Evolutionary conservation across 2,329 filamentous ascomycete species (phyloP).

Genomic region (Byssochlamys sp.): DNA sequence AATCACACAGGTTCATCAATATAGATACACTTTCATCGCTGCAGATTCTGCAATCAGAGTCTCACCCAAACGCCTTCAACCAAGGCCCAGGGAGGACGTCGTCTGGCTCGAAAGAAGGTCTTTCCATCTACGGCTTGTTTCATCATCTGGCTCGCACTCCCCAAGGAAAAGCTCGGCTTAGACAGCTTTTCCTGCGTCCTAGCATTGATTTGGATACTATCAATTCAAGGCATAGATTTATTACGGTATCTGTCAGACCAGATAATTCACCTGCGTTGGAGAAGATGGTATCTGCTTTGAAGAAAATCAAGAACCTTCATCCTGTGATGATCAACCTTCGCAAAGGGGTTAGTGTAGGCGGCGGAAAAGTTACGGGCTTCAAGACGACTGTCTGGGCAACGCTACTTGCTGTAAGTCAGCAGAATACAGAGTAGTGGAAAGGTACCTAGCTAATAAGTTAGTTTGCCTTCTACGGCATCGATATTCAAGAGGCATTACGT

Average conservation of each 20-base stretch:
- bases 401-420: conserved; percentile 44
- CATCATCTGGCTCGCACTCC: conserved; percentile 63
- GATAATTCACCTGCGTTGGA: conserved; percentile 54
- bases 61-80: conserved; percentile 70
- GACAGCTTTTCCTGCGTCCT: conserved; percentile 74
- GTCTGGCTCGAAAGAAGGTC: conserved; percentile 63
- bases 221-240: conserved; percentile 58
- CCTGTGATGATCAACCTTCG: conserved; percentile 59
- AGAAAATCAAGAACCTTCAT: conserved; percentile 66
- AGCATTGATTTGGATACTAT: conserved; percentile 61
- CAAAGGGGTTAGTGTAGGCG: conserved; percentile 59
- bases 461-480: conserved; percentile 63
- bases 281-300: conserved; percentile 52
- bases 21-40: conserved; percentile 69
- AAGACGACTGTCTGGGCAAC: conserved; percentile 62
- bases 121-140: conserved; percentile 78
- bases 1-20: conserved; percentile 63
- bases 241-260: conserved; percentile 55
- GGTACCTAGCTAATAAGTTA: conserved; percentile 21
- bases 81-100: conserved; percentile 55
- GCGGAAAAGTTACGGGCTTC: conserved; percentile 45
- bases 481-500: conserved; percentile 55
- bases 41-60: conserved; percentile 74
- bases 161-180: conserved; percentile 65
- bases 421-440: background rate